Conservation (phyloP, 257 asterid species). For the Gynochthodes officinalis region DNA sequence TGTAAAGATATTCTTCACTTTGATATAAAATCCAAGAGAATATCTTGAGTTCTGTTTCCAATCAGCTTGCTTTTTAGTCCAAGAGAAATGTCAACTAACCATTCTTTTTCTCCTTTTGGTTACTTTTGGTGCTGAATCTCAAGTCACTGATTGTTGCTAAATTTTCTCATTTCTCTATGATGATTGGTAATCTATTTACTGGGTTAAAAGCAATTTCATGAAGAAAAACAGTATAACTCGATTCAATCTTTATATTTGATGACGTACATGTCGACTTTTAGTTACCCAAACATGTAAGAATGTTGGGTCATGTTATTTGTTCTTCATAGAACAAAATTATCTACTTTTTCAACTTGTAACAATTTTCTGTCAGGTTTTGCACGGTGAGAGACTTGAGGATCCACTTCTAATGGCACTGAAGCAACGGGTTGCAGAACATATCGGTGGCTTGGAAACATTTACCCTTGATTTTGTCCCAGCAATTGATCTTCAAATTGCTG, state of each 20-base stretch:
- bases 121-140: background rate
- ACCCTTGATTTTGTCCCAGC: constrained; percentile 47
- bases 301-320: background rate
- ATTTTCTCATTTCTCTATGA: background rate
- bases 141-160: background rate
- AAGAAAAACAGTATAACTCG: background rate
- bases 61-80: background rate
- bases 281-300: too few relatives aligned
- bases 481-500: constrained; percentile 41
- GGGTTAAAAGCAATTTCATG: background rate
- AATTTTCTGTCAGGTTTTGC: constrained; percentile 44
- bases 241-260: background rate
- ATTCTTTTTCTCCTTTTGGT: background rate
- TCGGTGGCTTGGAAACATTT: constrained; percentile 50
- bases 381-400: constrained; percentile 50
- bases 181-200: background rate
- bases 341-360: background rate
- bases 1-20: background rate
- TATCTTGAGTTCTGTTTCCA: background rate
- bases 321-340: background rate
- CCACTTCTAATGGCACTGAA: constrained; percentile 70
- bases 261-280: background rate
- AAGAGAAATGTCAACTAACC: background rate
- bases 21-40: background rate
- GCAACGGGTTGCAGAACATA: constrained; percentile 67